Conservation (phyloP, 805 yeast genomes). For the Priceomyces fermenticarens region DNA sequence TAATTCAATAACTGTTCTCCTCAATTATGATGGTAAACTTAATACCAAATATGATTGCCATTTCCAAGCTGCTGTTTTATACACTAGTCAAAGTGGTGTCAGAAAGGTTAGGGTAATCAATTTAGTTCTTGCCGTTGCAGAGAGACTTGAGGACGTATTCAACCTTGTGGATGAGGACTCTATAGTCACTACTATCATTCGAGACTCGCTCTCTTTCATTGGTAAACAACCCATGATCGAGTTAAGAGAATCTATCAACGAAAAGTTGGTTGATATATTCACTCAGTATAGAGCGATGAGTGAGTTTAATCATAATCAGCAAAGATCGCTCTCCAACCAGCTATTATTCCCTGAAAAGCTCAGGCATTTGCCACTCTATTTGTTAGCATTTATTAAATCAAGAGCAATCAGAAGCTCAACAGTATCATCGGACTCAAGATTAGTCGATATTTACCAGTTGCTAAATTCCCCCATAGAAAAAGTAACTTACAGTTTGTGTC, state of each 20-base stretch:
- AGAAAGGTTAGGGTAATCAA: conserved; percentile 88
- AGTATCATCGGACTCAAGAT: conserved; percentile 60
- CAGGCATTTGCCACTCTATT: conserved; percentile 62
- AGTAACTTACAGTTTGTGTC: conserved; percentile 69
- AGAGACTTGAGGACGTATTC: conserved; percentile 68
- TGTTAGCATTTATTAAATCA: conserved; percentile 69
- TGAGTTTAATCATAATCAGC: conserved; percentile 35
- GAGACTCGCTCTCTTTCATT: conserved; percentile 39
- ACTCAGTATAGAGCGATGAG: conserved; percentile 51
- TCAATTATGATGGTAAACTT: conserved; percentile 73
- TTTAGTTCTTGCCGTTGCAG: conserved; percentile 75
- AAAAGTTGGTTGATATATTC: conserved; percentile 42
- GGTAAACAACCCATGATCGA: conserved; percentile 38
- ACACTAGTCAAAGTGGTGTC: conserved; percentile 72
- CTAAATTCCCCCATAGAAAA: conserved; percentile 53
- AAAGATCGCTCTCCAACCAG: conserved; percentile 46
- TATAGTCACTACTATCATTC: conserved; percentile 34
- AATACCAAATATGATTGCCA: conserved; percentile 73
- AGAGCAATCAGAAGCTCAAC: conserved; percentile 54
- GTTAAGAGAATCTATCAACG: conserved; percentile 36
- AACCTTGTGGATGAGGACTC: conserved; percentile 70
- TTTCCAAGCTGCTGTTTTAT: conserved; percentile 86
- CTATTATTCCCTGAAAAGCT: conserved; percentile 80
- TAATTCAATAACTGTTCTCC: conserved; percentile 65
- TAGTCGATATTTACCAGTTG: conserved; percentile 51